These are phyloP conservation scores for Ogataea ganodermae DNA, from an alignment of 805 yeast species.

Conservation along the genomic window DNA sequence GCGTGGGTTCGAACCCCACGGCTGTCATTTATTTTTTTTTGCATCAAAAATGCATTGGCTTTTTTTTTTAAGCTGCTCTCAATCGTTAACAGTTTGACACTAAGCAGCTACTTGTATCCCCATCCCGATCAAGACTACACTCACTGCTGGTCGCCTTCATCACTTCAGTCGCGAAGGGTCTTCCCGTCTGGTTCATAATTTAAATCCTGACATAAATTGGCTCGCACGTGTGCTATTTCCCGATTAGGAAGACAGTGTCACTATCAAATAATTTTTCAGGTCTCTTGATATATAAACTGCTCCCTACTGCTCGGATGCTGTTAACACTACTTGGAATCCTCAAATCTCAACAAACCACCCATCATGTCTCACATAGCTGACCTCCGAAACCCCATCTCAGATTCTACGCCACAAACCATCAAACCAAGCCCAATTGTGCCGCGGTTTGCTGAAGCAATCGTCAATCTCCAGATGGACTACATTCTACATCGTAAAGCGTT, in stretches of 20 bases:
- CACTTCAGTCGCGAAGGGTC: too few relatives aligned
- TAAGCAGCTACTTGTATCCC: too few relatives aligned
- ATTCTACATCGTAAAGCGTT: constrained; percentile 48
- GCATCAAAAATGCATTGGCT: too few relatives aligned
- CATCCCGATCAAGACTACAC: too few relatives aligned
- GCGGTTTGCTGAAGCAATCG: constrained; percentile 56
- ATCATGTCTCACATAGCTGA: background rate
- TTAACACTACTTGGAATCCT: background rate
- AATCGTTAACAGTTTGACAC: too few relatives aligned
- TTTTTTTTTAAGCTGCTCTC: background rate
- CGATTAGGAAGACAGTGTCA: constrained; percentile 6
- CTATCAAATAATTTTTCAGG: background rate
- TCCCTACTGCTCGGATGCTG: too few relatives aligned
- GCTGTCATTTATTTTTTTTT: constrained; percentile 53
- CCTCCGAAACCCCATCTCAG: constrained; percentile 56
- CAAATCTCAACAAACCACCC: background rate
- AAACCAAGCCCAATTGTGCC: constrained; percentile 53
- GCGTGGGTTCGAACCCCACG: constrained; percentile 89
- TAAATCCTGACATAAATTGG: background rate
- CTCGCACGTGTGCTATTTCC: constrained; percentile 23
- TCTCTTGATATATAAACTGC: background rate
- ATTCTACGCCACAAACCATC: constrained; percentile 53
- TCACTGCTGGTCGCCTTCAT: too few relatives aligned
- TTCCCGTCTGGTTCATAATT: background rate
- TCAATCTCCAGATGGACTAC: constrained; percentile 66